Evolutionary conservation across 176 grass and related monocot species (phyloP).

Genomic region (Aechmea fasciata): DNA sequence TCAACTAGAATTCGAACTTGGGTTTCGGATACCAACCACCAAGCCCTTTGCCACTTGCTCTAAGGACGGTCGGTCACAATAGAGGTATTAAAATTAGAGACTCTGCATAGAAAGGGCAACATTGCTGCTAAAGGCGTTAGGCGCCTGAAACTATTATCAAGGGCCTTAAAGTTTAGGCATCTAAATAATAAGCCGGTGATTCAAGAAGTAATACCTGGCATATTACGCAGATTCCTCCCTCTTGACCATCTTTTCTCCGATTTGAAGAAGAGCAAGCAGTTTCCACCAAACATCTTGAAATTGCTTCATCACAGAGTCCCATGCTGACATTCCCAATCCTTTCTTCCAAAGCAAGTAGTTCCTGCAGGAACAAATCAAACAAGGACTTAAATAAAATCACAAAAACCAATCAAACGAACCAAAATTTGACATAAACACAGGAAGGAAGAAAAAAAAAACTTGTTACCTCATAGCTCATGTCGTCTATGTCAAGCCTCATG

Average conservation of each 20-base stretch:
- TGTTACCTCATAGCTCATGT: constrained; percentile 87
- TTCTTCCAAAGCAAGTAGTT: constrained; percentile 81
- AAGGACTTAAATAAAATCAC: neutral
- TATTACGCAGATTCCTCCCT: constrained; percentile 52
- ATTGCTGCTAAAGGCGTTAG: neutral
- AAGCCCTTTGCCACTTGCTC: too few relatives aligned
- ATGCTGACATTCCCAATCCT: constrained; percentile 65
- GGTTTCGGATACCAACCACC: too few relatives aligned
- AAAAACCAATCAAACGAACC: constrained; percentile 3
- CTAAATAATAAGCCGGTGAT: neutral
- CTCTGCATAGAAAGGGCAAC: too few relatives aligned
- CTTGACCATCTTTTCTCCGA: constrained; percentile 24
- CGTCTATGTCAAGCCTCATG: constrained; percentile 75
- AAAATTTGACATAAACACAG: neutral
- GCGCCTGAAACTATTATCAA: neutral
- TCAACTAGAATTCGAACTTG: too few relatives aligned
- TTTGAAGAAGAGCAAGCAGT: constrained; percentile 38
- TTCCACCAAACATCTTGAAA: constrained; percentile 55
- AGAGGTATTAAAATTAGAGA: too few relatives aligned
- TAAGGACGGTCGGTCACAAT: too few relatives aligned
- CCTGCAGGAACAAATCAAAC: constrained; percentile 25
- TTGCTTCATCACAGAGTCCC: constrained; percentile 55
- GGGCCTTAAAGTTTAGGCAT: neutral
- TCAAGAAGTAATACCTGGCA: constrained; percentile 55
- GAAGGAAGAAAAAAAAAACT: neutral